A percentile compares a stretch with the other conserved stretches of the same genome.
Conservation (phyloP, 1,139 yeast genomes). For the Lodderomyces beijingensis region DNA sequence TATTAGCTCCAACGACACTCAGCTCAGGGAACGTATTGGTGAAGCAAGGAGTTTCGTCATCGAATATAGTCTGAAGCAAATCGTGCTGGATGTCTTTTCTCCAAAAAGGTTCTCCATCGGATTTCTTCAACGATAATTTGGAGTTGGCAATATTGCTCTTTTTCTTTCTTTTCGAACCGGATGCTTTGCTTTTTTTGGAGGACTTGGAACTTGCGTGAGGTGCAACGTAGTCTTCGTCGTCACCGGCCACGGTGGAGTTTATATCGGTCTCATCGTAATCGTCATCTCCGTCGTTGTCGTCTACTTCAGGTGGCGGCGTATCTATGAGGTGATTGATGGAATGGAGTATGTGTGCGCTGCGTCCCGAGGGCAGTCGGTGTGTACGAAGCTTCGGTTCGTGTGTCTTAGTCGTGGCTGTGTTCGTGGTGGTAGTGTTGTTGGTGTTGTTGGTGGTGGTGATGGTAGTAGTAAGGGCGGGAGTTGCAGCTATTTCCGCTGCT, state of each 20-base stretch:
- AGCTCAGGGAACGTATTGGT: constrained; percentile 50
- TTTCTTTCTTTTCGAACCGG: constrained; percentile 7
- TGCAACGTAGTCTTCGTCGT: constrained; percentile 14
- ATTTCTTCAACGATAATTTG: constrained; percentile 55
- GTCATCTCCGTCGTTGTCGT: constrained; percentile 11
- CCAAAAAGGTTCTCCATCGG: constrained; percentile 92
- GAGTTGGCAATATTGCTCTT: constrained; percentile 16
- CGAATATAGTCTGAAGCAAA: constrained; percentile 61
- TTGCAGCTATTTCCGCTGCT: constrained; percentile 1
- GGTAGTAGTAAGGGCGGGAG: constrained; percentile 1
- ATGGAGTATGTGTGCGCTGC: too few species aligned
- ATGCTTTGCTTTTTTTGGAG: background rate
- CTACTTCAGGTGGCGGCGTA: constrained; percentile 6
- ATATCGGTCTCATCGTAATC: constrained; percentile 14
- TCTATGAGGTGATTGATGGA: constrained; percentile 3
- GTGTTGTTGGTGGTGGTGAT: constrained; percentile 6
- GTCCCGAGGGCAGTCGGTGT: too few species aligned
- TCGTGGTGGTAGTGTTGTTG: constrained; percentile 13
- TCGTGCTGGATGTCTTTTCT: constrained; percentile 85
- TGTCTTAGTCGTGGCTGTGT: too few species aligned
- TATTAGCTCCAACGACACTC: constrained; percentile 31
- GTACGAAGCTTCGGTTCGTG: too few species aligned
- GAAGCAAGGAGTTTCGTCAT: constrained; percentile 62
- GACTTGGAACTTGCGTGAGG: constrained; percentile 2
- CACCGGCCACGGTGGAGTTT: constrained; percentile 14